Percentiles rank a stretch among this genome's conserved stretches.
These are phyloP conservation scores for Aspergillus homomorphus DNA, from an alignment of 495 filamentous ascomycete genomes.

Conservation along the genomic window DNA sequence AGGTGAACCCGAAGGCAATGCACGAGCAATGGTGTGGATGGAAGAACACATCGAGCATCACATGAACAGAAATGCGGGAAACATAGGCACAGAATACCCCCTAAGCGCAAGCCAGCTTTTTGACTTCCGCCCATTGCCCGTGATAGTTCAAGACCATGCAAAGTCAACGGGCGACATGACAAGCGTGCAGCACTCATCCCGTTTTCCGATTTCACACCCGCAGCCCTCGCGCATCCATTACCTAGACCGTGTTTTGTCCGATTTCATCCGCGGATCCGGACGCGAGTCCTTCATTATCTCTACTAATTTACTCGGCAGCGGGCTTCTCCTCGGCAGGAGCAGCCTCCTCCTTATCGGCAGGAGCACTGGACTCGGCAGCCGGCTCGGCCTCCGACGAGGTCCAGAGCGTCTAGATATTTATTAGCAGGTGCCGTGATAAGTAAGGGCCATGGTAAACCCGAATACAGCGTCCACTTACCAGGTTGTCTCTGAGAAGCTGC, in stretches of 20 bases:
- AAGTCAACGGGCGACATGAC: background rate
- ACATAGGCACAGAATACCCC: background rate
- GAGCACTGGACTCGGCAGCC: constrained; percentile 47
- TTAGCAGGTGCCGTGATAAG: constrained; percentile 24
- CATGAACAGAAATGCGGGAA: no score
- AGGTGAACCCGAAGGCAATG: constrained; percentile 12
- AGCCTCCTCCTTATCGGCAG: constrained; percentile 57
- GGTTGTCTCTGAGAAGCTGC: constrained; percentile 97
- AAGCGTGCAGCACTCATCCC: background rate
- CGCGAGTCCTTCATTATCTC: constrained; percentile 40
- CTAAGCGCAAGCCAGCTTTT: no score
- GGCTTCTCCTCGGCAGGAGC: constrained; percentile 60
- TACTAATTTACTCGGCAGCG: constrained; percentile 46
- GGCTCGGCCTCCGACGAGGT: constrained; percentile 97
- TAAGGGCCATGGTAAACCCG: no score
- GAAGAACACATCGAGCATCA: background rate
- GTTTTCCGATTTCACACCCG: background rate
- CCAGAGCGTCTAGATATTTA: constrained; percentile 80
- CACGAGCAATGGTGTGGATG: constrained; percentile 6
- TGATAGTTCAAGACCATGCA: no score
- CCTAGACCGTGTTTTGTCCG: background rate
- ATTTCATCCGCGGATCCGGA: constrained; percentile 20
- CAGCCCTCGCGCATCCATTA: background rate
- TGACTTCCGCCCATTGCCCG: no score
- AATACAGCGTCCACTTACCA: constrained; percentile 59